Evolutionary conservation across 495 filamentous ascomycete genomes (phyloP), one percentile per base, ranked within the genome.

Genomic region (Aspergillus panamensis): DNA sequence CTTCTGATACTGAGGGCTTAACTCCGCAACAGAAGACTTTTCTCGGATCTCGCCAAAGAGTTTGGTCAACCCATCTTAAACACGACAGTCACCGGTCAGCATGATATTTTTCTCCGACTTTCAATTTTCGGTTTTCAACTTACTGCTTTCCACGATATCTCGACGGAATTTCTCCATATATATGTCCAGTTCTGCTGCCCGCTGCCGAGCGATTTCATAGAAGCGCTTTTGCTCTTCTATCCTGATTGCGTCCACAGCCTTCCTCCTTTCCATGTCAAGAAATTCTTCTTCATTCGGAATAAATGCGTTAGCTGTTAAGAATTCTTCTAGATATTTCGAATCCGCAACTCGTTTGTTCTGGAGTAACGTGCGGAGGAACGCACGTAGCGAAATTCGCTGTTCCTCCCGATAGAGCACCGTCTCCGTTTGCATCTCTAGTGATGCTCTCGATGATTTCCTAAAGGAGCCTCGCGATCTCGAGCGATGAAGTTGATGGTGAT

Each of bases 1-100:
- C 66, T 97, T 97, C 64, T 94, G 88, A 69, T 97, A 98, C 69
- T 97, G 92, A 29, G 94, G 83, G 64, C 88, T 92, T 20, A 98
- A 81, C 61, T 97, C 92, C 59, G 84, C 81, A 48, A 98, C 90
- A 14, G 80, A 89, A 40, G 87, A 73, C 75, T 97, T 97, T 50
- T 89, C 86, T 58, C 86, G 85, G 67, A 98, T 95, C 70, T 97
- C 94, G 55, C 85, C 78, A 71, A 98, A 96, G 19, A 98, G 85
- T 68, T 90, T 94, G 1, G 93, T 95, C 52, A 98, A 78, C 9
- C 94, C 94, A 75, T 97, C 84, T 86, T 57, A 31, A 5, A 42
- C 20, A 31, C 13, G 31, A 40, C 12, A 44, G 13, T 7, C 6
- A 5, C 6, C n/a, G 8, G 56, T 66, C 17, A 63, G 53, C 37